Evolutionary conservation across 2,329 filamentous ascomycete genomes (phyloP), one percentile per base, ranked within the genome.

Genomic region (Verticillium longisporum): DNA sequence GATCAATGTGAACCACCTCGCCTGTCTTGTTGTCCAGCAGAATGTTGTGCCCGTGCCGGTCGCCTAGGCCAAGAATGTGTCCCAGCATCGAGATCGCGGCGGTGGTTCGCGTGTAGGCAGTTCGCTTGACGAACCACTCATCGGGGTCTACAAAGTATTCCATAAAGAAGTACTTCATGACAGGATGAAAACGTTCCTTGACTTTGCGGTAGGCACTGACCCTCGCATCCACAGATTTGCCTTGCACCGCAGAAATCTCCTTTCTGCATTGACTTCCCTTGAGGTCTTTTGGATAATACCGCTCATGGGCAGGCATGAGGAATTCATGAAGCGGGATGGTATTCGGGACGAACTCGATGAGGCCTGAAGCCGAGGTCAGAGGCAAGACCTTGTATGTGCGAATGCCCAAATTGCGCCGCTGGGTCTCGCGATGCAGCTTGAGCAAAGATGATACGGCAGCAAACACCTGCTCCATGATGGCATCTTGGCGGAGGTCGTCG

Each of bases 391-490:
- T 97, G 82, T 99, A 99, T 0, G 95, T 98, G 61, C 96, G 84
- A 70, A 99, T 96, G 9, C 89, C 91, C 11, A 99, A 81, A 65
- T 91, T 91, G 6, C 95, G 88, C 70, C 97, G 92, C 45, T 92
- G 89, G 2, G 95, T 97, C 13, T 88, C 84, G 60, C 91, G 88
- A 73, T 98, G 92, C 57, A 91, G 88, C 71, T 91, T 90, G 32
- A 99, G 80, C 26, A 99, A 84, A 58, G 91, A 90, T 61, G 92
- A 98, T 26, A 97, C 95, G 74, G 96, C 92, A 62, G 93, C 91
- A 72, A 99, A 99, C 1, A 99, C 95, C 75, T 99, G 95, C 74
- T 99, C 96, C 96, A 99, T 99, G 79, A 87, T 99, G 55, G 94
- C 92, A 70, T 99, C 95, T 77, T 99, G 95, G 9, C 96, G 90